Base-by-base conservation (phyloP, 495 filamentous ascomycete species). In the Glarea lozoyensis region DNA sequence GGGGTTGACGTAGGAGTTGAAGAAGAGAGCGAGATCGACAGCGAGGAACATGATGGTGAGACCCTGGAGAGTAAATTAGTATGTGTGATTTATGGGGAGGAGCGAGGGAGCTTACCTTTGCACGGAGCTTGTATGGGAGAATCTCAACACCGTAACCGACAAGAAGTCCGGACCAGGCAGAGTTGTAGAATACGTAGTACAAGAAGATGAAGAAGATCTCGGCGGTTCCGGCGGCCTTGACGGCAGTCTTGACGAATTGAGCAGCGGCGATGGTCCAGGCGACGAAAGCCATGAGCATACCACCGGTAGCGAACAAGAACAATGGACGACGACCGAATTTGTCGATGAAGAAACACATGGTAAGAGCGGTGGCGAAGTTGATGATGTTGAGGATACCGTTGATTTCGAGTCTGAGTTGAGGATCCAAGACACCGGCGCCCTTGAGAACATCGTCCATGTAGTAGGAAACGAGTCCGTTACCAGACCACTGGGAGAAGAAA, bases 1-100 rank as follows among this genome's bases (percentile, higher is more conserved):
- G 39, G 70, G 70, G 2, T 65, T 66, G 12, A 66, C 65, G 38
- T 69, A 73, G 40, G 61, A 61, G 50, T 73, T 77, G 62, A 73
- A 70, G 54, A 72, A 72, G 38, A 46, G 43, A 1, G 47, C 47
- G 6, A 45, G 37, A 27, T 50, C 42, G 53, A 70, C 63, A 23
- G 70, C 59, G 43, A 72, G 57, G 34, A 62, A 61, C 15, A 67
- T 69, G 21, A 59, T 49, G 11, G 68, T 68, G 19, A 72, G 59
- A 18, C 42, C 43, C 33, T 30, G 13, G 18, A 19, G 18, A n/a
- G 19, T n/a, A 30, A 21, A 37, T 46, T 33, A 39, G 36, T 20
- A 21, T 11, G 15, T 9, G 17, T 18, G 17, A n/a, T 30, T 6
- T 6, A 25, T 10, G 13, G n/a, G 27, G 23, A 15, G 12, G 2